Base-by-base conservation (phyloP, 306 rosid species). In the Casuarina equisetifolia region DNA sequence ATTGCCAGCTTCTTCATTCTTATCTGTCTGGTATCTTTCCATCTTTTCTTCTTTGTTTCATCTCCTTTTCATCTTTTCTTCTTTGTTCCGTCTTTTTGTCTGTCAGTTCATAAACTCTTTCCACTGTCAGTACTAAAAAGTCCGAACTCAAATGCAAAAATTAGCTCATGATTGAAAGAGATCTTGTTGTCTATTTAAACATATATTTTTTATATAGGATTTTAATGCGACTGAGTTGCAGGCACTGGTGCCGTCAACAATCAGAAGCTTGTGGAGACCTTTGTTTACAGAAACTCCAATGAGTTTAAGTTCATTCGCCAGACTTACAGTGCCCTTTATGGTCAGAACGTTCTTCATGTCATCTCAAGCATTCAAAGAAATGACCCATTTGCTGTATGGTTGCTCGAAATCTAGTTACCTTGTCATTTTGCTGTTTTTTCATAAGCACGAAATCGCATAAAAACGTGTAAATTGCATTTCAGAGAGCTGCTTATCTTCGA, bases 401-500 rank as follows among this genome's bases (percentile, higher is more conserved):
- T 32, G 69, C 55, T 54, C 58, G 36, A 57, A 78, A 70, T 1
- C 10, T 9, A 7, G 35, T 4, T 43, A 5, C 16, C 11, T 40
- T 39, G 1, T 3, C 15, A 17, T 6, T 3, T 8, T 9, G 15
- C 9, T 10, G 15, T 0, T 9, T 12, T 25, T 17, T 49, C 7
- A 19, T 4, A 48, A 46, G 20, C 12, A 20, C 11, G 9, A n/a
- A 1, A 9, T 11, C 9, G 6, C 35, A 16, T 20, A 11, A 38
- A 5, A 15, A 20, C 3, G 55, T 69, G 54, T 6, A 4, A 20
- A 77, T 13, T 77, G 25, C 16, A 7, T 15, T 58, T 13, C 49
- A 79, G 83, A 72, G 78, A 20, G 73, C 55, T 8, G 78, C 78
- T 48, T 79, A 73, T 35, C 78, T 79, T 79, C 67, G 78, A 67